Evolutionary conservation across 305 asterid species (phyloP), one percentile per base, ranked within the genome.

Genomic region (Rubia occidens): DNA sequence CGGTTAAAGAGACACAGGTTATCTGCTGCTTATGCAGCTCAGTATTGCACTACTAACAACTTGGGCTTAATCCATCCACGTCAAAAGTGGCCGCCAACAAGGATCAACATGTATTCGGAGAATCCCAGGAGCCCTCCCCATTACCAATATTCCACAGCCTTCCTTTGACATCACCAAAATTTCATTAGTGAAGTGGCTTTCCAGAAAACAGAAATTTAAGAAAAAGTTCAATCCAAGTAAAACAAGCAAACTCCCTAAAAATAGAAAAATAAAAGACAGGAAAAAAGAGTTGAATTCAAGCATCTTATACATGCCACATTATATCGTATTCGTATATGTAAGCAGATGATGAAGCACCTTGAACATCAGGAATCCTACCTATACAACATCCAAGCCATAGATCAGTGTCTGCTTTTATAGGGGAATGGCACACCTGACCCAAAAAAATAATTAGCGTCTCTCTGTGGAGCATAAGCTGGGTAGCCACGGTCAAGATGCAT

Each of bases 31-130:
- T 29, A 29, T 42, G 13, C 45, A 42, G 45, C 45, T 42, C 7
- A 5, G 45, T 42, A 10, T 42, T 42, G 11, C 45, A 42, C 45
- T 42, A 42, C 11, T 0, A 15, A 26, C 29, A 56, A 56, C 14
- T 56, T 56, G 32, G 61, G 61, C 61, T 56, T 21, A 9, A 56
- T 56, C 61, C 61, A 21, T 56, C 61, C 61, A 56, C 32, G 61
- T 55, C 61, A 56, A 21, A 56, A 56, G 35, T 56, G 61, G 13
- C 29, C 9, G 11, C 60, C 24, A 18, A 32, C 60, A 47, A 47
- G 54, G 54, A 47, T 47, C 54, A 47, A 47, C 54, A 11, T 11
- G 15, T 47, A 47, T 47, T 47, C 15, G 54, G 54, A 54, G 60
- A n/a, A 47, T 47, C 60, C 26, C 61, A 56, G 15, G 61, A 56